Evolutionary conservation across 331 rosid species (phyloP), one percentile per base, ranked within the genome.

Genomic region (Acacia concinna): DNA sequence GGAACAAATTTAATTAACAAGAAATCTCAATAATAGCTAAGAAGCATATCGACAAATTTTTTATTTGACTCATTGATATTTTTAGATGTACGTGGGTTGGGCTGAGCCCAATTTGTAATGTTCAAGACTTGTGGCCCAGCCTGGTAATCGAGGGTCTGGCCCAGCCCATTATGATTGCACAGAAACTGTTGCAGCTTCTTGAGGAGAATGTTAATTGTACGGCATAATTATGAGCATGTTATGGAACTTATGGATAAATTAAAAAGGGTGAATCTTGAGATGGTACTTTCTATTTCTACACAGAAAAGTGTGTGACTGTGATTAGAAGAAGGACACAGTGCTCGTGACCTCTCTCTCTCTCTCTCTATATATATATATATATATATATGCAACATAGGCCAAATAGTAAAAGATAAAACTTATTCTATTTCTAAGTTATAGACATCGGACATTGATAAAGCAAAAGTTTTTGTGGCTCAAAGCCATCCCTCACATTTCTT

Each of bases 381-480:
- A n/a, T n/a, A n/a, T n/a, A n/a, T n/a, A n/a, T n/a, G 69, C 80
- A 59, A 35, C 5, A 21, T 27, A 76, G 81, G 51, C 77, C 86
- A 86, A 70, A 54, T 77, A 30, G 5, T 31, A 14, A 30, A 13
- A 14, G 67, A 30, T 60, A 6, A 30, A 25, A 25, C 7, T 17
- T 46, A 20, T 17, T 46, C 52, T n/a, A 46, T 46, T 38, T 4
- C 15, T 3, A 46, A 12, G 52, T 15, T 46, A 46, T 46, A 46
- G 52, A 15, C 52, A 46, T 15, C n/a, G 15, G 17, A 46, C n/a
- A 46, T 32, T 18, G 78, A 69, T 4, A 43, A 60, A 71, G 67
- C 78, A 40, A 74, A 64, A 74, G 37, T 2, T 84, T 79, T 78
- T 46, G 77, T 75, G 82, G 78, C 83, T 85, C 81, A 77, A 77